Conservation (phyloP, 2,329 filamentous ascomycete genomes). For the Diplodia corticola region DNA sequence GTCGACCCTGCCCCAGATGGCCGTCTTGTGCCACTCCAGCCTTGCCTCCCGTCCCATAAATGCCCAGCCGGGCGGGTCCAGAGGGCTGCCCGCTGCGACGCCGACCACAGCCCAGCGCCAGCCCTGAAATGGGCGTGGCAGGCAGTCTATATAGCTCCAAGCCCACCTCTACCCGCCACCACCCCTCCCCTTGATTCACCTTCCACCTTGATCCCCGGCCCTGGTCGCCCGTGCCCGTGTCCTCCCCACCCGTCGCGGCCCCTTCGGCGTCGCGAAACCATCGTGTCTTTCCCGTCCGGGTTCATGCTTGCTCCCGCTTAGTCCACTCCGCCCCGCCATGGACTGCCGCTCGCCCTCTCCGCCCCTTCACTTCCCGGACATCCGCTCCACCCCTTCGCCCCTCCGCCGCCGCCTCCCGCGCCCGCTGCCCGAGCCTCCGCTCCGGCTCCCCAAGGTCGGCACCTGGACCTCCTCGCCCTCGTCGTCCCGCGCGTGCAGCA, state of each 20-base stretch:
- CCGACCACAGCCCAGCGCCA: neutral
- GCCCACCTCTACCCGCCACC: slow-evolving; percentile 10
- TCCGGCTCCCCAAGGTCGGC: neutral
- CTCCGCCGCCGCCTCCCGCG: slow-evolving; percentile 13
- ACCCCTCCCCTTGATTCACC: neutral
- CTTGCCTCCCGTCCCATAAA: neutral
- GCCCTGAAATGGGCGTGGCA: slow-evolving; percentile 11
- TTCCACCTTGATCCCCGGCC: neutral
- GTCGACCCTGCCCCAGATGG: neutral
- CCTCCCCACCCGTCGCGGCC: neutral
- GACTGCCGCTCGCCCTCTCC: slow-evolving; percentile 13
- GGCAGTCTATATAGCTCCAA: slow-evolving; percentile 17
- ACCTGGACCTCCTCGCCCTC: neutral
- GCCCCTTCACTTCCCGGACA: slow-evolving; percentile 19
- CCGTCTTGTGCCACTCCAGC: neutral
- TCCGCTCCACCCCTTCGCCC: slow-evolving; percentile 7
- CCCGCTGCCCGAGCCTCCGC: slow-evolving; percentile 13
- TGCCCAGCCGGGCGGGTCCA: neutral
- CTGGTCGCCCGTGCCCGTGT: slow-evolving; percentile 3
- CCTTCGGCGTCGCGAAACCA: neutral
- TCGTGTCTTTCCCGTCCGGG: neutral
- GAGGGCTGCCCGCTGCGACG: neutral
- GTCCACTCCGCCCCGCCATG: neutral
- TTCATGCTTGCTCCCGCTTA: neutral
- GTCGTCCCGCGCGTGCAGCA: neutral